Conservation (phyloP, 768 basidiomycete genomes). For the Trametes meyenii region DNA sequence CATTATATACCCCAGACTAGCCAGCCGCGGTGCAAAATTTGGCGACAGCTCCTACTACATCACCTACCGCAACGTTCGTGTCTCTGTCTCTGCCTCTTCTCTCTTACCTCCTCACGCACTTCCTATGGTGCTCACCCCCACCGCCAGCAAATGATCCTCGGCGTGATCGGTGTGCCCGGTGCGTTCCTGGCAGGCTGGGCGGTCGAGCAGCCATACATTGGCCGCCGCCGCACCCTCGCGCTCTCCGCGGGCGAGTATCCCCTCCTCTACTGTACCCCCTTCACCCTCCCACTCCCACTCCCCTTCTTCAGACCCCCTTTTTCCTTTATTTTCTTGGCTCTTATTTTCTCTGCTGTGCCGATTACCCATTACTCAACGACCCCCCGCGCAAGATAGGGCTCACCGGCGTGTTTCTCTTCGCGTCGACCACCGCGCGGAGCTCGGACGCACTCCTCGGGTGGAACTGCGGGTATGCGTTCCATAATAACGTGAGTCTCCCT, state of each 20-base stretch:
- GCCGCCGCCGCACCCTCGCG: conserved; percentile 53
- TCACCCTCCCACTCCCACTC: too few species aligned
- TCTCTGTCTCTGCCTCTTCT: neutral
- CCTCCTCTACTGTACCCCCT: neutral
- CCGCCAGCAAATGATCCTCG: conserved; percentile 52
- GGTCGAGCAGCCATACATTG: conserved; percentile 51
- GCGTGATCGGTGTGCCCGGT: conserved; percentile 59
- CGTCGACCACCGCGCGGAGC: conserved; percentile 53
- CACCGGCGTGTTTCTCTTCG: conserved; percentile 59
- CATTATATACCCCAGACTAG: conserved; percentile 43
- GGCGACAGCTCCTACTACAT: conserved; percentile 69
- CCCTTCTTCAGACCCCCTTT: neutral
- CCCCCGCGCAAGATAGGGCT: conserved; percentile 41
- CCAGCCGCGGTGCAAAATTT: conserved; percentile 62
- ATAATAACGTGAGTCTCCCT: conserved; percentile 41
- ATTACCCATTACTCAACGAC: conserved; percentile 28
- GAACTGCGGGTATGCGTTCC: conserved; percentile 59
- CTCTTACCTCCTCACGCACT: neutral
- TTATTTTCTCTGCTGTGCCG: too few species aligned
- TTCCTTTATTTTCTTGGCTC: neutral
- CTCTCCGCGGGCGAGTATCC: conserved; percentile 46
- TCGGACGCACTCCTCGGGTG: conserved; percentile 54
- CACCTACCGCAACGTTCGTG: conserved; percentile 69
- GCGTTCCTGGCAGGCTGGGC: conserved; percentile 53
- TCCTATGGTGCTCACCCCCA: neutral